Percentiles rank a stretch among this genome's conserved stretches.
These are phyloP conservation scores for Ophiostoma ips DNA, from an alignment of 2,329 filamentous ascomycete species.

Conservation along the genomic window DNA sequence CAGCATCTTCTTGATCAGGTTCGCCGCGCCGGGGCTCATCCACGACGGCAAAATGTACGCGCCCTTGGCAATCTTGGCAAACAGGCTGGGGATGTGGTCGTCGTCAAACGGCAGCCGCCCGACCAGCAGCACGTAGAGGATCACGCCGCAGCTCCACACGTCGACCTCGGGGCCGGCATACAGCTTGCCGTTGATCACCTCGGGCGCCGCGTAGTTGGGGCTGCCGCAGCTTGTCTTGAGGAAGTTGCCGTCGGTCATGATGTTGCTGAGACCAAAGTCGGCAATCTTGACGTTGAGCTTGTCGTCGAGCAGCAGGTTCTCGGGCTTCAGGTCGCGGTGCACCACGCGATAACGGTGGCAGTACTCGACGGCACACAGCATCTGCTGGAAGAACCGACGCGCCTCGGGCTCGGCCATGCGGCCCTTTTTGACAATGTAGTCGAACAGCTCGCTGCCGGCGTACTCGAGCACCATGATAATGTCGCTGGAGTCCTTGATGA, in stretches of 20 bases:
- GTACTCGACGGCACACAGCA: conserved; percentile 96
- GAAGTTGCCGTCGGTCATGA: conserved; percentile 99
- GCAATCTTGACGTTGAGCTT: conserved; percentile 98
- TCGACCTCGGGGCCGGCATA: conserved; percentile 97
- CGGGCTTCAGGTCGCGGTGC: conserved; percentile 91
- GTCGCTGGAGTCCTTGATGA: conserved; percentile 85
- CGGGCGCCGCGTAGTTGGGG: conserved; percentile 93
- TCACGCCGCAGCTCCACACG: conserved; percentile 94
- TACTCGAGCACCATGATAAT: conserved; percentile 99
- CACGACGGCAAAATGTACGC: conserved; percentile 87
- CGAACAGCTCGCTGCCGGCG: conserved; percentile 89
- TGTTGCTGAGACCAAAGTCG: conserved; percentile 96
- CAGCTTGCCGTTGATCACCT: conserved; percentile 94
- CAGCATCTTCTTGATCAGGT: conserved; percentile 82
- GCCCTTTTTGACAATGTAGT: conserved; percentile 92
- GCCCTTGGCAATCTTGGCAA: conserved; percentile 93
- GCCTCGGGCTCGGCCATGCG: conserved; percentile 83
- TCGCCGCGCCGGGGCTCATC: conserved; percentile 70
- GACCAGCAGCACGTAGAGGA: conserved; percentile 70
- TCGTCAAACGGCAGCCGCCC: conserved; percentile 90
- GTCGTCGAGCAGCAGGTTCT: conserved; percentile 89
- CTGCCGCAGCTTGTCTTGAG: conserved; percentile 97
- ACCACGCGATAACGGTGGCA: conserved; percentile 98
- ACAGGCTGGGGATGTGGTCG: conserved; percentile 92
- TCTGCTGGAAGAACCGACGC: conserved; percentile 98